A percentile compares a stretch with the other conserved stretches of the same genome.
Conservation (phyloP, 257 asterid species). For the Paulownia fortunei region DNA sequence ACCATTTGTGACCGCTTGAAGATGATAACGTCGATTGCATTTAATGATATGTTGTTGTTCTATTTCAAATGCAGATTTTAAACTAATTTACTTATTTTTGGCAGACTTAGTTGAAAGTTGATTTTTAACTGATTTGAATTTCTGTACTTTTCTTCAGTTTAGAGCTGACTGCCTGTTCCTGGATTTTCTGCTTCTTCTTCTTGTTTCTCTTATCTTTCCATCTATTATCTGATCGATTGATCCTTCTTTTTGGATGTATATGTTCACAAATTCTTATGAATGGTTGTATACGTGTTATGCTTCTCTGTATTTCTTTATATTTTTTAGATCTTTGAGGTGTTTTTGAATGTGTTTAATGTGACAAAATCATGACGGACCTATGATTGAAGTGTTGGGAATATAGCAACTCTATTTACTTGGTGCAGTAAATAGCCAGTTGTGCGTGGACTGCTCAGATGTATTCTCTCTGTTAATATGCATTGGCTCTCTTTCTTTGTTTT, state of each 20-base stretch:
- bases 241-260: background rate
- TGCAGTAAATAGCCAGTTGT: background rate
- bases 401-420: background rate
- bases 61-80: background rate
- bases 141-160: background rate
- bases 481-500: background rate
- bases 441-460: background rate
- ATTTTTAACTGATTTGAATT: background rate
- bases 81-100: background rate
- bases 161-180: background rate
- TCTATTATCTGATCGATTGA: background rate
- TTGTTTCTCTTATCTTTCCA: background rate
- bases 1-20: background rate
- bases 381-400: background rate
- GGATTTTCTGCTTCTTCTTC: background rate
- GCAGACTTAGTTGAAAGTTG: background rate
- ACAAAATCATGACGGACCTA: background rate
- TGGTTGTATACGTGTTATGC: background rate
- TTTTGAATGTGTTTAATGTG: background rate
- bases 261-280: constrained; percentile 5
- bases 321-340: background rate
- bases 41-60: background rate
- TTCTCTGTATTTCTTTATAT: background rate
- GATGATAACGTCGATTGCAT: background rate
- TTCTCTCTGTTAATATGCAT: background rate